These are phyloP conservation scores for Wickerhamomyces chambardii DNA, from an alignment of 805 yeast genomes.

Conservation along the genomic window DNA sequence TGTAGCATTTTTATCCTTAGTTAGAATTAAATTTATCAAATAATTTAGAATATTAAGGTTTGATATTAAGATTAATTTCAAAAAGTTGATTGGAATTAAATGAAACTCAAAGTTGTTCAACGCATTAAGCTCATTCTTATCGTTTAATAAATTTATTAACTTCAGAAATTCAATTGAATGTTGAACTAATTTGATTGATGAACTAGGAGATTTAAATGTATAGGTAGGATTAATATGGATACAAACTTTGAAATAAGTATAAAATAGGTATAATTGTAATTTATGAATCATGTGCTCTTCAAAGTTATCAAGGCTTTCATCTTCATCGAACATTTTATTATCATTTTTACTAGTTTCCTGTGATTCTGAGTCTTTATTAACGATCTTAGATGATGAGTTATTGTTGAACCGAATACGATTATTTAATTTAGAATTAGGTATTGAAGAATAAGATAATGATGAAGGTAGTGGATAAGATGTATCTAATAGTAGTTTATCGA, in stretches of 20 bases:
- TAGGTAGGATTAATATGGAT: constrained; percentile 25
- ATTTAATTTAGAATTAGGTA: no score
- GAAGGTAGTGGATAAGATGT: no score
- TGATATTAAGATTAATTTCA: constrained; percentile 13
- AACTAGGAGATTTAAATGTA: constrained; percentile 1
- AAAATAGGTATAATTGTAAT: constrained; percentile 35
- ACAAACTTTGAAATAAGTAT: constrained; percentile 29
- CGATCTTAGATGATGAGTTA: no score
- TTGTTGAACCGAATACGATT: no score
- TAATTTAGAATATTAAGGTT: constrained; percentile 7
- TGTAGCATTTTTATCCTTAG: constrained; percentile 2
- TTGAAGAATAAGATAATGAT: no score
- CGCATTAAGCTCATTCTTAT: constrained; percentile 1
- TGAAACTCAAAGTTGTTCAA: constrained; percentile 19
- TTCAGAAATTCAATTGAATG: constrained; percentile 4
- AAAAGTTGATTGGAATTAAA: constrained; percentile 16
- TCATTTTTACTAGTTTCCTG: constrained; percentile 9
- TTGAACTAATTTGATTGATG: background rate
- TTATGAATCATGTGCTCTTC: constrained; percentile 30
- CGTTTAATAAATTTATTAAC: constrained; percentile 2
- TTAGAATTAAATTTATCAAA: no score
- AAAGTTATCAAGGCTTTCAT: constrained; percentile 14
- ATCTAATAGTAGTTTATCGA: no score
- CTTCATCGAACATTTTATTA: constrained; percentile 7
- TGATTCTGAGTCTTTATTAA: no score